Evolutionary conservation across 2,329 filamentous ascomycete genomes (phyloP), one percentile per base, ranked within the genome.

Genomic region (Aspergillus proliferans): DNA sequence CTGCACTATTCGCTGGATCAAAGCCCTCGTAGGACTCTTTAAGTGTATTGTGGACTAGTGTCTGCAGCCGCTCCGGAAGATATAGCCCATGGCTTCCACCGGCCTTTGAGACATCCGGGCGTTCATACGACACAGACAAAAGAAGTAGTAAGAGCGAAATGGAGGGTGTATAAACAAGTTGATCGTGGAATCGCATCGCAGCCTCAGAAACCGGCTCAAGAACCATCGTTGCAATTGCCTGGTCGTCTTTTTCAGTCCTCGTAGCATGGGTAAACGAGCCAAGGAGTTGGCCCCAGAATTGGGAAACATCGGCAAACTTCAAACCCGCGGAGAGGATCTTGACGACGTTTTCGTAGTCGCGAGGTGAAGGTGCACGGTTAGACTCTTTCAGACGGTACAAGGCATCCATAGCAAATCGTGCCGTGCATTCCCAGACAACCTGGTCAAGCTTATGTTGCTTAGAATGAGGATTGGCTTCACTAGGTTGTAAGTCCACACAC

Each of bases 141-240:
- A 65, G 67, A 45, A 69, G 61, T 8, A 57, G 50, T 21, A 71
- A 52, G 4, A 71, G 55, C 14, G 59, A 59, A 34, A 55, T 58
- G 63, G 56, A 52, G 56, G 68, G 47, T 76, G 74, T 49, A 51
- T 59, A 65, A 3, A 61, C 59, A 30, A 62, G 54, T 4, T 62
- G 52, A 14, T 60, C 45, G 38, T 50, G 50, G 43, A 62, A 65
- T 28, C 49, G 46, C 34, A 73, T 58, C 4, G 86, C 56, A 1
- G 67, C 60, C 56, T 80, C 84, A 0, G 87, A 81, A 3, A 93
- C 60, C 1, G 85, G 86, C 52, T 94, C 88, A 36, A 91, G 73
- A 1, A 89, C 76, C 21, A 80, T 78, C 45, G 87, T 73, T 4
- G 83, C 80, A 38, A 84, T 76, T 5, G 82, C 84, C 14, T 80